Percentiles rank a stretch among this genome's conserved stretches.
phyloP scores from a whole-genome alignment of 495 filamentous ascomycete species.

The Aspergillus bertholletiae region DNA sequence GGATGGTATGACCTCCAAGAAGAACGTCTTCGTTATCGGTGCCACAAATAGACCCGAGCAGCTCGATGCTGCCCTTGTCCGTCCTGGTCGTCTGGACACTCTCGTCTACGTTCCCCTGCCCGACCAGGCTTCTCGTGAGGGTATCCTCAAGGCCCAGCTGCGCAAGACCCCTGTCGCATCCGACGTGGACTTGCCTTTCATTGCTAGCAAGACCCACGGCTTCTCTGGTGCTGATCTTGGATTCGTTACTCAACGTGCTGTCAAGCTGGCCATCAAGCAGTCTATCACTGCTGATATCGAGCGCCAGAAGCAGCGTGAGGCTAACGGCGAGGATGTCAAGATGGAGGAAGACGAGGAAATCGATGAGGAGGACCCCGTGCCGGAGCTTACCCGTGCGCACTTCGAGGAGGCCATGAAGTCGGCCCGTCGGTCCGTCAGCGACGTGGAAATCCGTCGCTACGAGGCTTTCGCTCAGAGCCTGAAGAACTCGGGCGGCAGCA shows the following conservation, averaged over 20 bases:
- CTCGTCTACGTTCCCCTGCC: slow-evolving; percentile 97
- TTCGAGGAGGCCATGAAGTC: slow-evolving; percentile 98
- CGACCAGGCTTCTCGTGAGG: slow-evolving; percentile 78
- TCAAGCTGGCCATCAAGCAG: slow-evolving; percentile 99
- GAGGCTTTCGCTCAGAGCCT: slow-evolving; percentile 98
- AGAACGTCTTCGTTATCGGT: slow-evolving; percentile 99
- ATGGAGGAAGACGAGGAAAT: slow-evolving; percentile 73
- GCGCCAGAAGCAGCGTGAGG: slow-evolving; percentile 81
- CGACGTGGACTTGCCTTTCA: slow-evolving; percentile 86
- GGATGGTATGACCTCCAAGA: slow-evolving; percentile 99
- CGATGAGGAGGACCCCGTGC: slow-evolving; percentile 90
- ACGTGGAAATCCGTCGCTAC: slow-evolving; percentile 95
- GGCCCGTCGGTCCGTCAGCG: slow-evolving; percentile 87
- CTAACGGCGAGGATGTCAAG: slow-evolving; percentile 72
- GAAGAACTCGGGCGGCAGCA: slow-evolving; percentile 94
- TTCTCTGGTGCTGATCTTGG: slow-evolving; percentile 99
- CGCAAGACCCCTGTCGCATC: slow-evolving; percentile 92
- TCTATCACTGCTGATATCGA: slow-evolving; percentile 88
- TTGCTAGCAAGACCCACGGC: slow-evolving; percentile 95
- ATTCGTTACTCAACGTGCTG: slow-evolving; percentile 96
- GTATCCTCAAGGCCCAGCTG: slow-evolving; percentile 93
- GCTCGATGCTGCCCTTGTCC: slow-evolving; percentile 94
- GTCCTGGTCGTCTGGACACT: slow-evolving; percentile 96
- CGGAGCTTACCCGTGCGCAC: slow-evolving; percentile 90
- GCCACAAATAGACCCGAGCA: slow-evolving; percentile 98